Evolutionary conservation across 805 yeast species (phyloP), one percentile per base, ranked within the genome.

Genomic region (Cephaloascus albidus): DNA sequence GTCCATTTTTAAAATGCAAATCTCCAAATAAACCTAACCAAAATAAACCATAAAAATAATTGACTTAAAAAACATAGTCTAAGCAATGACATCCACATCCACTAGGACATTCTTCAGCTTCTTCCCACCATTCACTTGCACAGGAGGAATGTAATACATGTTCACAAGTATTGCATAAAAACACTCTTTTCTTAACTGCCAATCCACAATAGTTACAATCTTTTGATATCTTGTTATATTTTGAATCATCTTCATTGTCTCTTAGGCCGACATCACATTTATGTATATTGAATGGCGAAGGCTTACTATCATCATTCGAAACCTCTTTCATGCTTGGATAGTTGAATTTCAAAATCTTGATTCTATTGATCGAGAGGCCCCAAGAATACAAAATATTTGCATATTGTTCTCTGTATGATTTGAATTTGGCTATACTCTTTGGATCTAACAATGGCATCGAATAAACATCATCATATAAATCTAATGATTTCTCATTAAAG

Each of bases 11-110:
- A n/a, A n/a, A n/a, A n/a, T n/a, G n/a, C n/a, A n/a, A n/a, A n/a
- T n/a, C n/a, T n/a, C n/a, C n/a, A n/a, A n/a, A n/a, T n/a, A n/a
- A n/a, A n/a, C n/a, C n/a, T n/a, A n/a, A n/a, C n/a, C n/a, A n/a
- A n/a, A n/a, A n/a, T n/a, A n/a, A n/a, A n/a, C n/a, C n/a, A n/a
- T n/a, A n/a, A n/a, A n/a, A n/a, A n/a, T n/a, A n/a, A n/a, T n/a
- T n/a, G n/a, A n/a, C n/a, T n/a, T n/a, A 41, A 27, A 46, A 23
- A 20, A 40, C 37, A 40, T 54, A 47, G 8, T 61, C 65, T 10
- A 76, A 54, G 58, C 96, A 86, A 4, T 52, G 45, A 50, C 96
- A 87, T 0, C 95, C 95, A 64, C 96, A 87, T 0, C 95, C 96
- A 36, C 84, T 72, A 0, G 94, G 80, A 57, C 96, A 86, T 49